These are phyloP conservation scores for Eurotiales sp. DNA, from an alignment of 2,329 filamentous ascomycete species.

Conservation along the genomic window DNA sequence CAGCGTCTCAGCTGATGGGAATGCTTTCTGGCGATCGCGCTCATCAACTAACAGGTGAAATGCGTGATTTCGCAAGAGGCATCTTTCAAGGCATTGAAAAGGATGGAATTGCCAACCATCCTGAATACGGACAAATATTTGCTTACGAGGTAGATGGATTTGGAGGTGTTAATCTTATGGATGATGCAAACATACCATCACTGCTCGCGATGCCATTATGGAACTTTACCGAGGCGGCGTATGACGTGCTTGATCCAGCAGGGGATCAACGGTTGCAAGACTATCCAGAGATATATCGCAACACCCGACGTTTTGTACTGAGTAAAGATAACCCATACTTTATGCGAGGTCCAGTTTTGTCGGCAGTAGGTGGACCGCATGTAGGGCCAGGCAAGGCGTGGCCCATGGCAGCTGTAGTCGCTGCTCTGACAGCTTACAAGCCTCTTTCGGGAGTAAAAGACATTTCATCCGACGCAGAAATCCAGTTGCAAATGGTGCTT, in stretches of 20 bases:
- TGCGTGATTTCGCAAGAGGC: neutral
- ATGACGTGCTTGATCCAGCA: neutral
- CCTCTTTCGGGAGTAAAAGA: neutral
- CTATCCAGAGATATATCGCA: neutral
- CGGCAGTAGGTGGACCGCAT: neutral
- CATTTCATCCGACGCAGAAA: neutral
- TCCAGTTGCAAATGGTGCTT: neutral
- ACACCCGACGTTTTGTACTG: neutral
- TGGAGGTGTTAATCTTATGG: neutral
- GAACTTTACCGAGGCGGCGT: neutral
- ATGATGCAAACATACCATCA: neutral
- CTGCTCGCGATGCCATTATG: neutral
- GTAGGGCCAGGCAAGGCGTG: neutral
- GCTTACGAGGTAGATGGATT: conserved; percentile 1
- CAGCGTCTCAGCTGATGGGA: neutral
- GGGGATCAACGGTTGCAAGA: too few species aligned
- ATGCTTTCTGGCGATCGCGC: neutral
- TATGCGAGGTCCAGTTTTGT: neutral
- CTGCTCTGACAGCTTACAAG: neutral
- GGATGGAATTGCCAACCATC: neutral
- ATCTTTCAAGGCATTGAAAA: neutral
- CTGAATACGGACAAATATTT: neutral
- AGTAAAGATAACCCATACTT: neutral
- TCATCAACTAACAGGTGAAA: neutral
- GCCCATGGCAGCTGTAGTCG: neutral